Percentiles rank a stretch among this genome's conserved stretches.
Conservation (phyloP, 108 stramenopile genomes). For the Skeletonema grethae region DNA sequence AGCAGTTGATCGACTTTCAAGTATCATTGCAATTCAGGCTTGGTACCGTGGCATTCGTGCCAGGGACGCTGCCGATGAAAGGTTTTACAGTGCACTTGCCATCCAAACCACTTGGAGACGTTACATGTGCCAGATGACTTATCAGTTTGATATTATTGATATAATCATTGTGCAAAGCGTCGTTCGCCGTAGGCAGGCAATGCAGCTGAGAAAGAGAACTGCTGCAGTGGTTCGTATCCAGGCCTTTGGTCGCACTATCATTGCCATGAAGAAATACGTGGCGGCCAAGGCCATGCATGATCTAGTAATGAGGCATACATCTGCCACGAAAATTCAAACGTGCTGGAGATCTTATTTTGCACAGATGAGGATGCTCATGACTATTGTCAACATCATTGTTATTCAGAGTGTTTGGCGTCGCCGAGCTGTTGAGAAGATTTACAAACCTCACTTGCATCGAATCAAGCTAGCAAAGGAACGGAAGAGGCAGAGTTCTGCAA, state of each 20-base stretch:
- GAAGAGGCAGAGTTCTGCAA: conserved; percentile 17
- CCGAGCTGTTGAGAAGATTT: conserved; percentile 33
- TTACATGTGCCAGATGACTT: conserved; percentile 52
- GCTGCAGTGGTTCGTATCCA: conserved; percentile 37
- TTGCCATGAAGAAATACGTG: conserved; percentile 29
- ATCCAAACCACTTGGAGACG: conserved; percentile 65
- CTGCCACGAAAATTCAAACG: conserved; percentile 50
- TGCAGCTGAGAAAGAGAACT: conserved; percentile 12
- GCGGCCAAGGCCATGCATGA: conserved; percentile 25
- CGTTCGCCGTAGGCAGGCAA: conserved; percentile 48
- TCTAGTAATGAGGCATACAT: conserved; percentile 21
- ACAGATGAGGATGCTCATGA: conserved; percentile 52
- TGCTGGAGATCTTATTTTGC: conserved; percentile 58
- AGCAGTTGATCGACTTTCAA: conserved; percentile 43
- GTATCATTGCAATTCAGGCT: conserved; percentile 53
- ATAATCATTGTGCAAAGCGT: conserved; percentile 76
- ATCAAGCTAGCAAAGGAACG: conserved; percentile 31
- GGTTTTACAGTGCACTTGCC: conserved; percentile 44
- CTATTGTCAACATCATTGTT: conserved; percentile 69
- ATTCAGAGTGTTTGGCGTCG: conserved; percentile 72
- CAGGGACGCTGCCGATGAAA: conserved; percentile 30
- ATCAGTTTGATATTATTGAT: conserved; percentile 62
- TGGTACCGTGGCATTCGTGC: conserved; percentile 51
- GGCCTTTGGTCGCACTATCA: conserved; percentile 21
- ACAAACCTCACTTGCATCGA: conserved; percentile 38